Evolutionary conservation across 2,329 filamentous ascomycete genomes (phyloP).

Genomic region (Pseudogymnoascus sp.): DNA sequence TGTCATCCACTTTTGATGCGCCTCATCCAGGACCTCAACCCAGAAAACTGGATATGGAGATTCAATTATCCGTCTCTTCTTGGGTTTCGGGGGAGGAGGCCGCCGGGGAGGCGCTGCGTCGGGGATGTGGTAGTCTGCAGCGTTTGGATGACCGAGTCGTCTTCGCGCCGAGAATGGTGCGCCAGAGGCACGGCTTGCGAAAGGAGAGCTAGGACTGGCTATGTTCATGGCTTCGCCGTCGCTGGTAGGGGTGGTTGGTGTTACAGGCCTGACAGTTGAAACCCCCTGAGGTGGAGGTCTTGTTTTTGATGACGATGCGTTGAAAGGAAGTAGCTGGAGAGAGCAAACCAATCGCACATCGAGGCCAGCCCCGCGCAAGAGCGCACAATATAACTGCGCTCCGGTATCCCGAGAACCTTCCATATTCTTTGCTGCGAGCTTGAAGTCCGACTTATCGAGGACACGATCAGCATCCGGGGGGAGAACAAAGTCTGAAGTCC

Average conservation of each 20-base stretch:
- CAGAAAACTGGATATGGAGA: slow-evolving; percentile 81
- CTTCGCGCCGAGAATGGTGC: slow-evolving; percentile 21
- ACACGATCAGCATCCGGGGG: slow-evolving; percentile 59
- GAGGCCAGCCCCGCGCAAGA: slow-evolving; percentile 76
- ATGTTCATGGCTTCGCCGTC: slow-evolving; percentile 20
- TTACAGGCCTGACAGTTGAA: slow-evolving; percentile 29
- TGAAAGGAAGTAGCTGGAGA: slow-evolving; percentile 71
- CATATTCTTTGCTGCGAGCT: slow-evolving; percentile 56
- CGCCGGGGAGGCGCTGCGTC: slow-evolving; percentile 30
- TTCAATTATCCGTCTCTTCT: slow-evolving; percentile 48
- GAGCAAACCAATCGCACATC: slow-evolving; percentile 82
- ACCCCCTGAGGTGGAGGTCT: slow-evolving; percentile 26
- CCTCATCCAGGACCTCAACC: slow-evolving; percentile 83
- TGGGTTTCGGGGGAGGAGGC: slow-evolving; percentile 28
- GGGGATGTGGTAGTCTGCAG: slow-evolving; percentile 46
- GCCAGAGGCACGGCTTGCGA: slow-evolving; percentile 13
- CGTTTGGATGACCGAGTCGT: slow-evolving; percentile 32
- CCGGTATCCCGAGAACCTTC: slow-evolving; percentile 83
- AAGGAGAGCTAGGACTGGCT: slow-evolving; percentile 12
- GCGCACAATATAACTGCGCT: slow-evolving; percentile 80
- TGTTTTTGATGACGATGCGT: slow-evolving; percentile 29
- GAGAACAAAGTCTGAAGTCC: slow-evolving; percentile 27
- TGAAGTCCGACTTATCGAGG: slow-evolving; percentile 65
- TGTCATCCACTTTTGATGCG: slow-evolving; percentile 84
- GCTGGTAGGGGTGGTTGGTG: slow-evolving; percentile 26